These are phyloP conservation scores for Lenwebbia sp. DNA, from an alignment of 345 rosid species.

Conservation along the genomic window DNA sequence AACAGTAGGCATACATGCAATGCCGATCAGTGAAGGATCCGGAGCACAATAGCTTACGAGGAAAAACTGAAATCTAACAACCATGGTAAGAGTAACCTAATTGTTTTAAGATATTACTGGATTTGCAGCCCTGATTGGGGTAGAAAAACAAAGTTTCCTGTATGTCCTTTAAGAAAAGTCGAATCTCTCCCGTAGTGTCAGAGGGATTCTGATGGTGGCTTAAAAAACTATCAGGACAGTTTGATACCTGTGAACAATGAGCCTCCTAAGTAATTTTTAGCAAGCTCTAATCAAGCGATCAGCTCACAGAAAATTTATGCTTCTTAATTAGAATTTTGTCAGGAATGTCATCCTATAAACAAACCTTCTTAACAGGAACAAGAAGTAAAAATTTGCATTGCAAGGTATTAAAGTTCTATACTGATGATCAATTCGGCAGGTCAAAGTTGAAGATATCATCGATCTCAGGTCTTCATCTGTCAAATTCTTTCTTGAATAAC, in stretches of 20 bases:
- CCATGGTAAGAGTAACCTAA: not conserved
- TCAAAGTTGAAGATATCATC: slow-evolving; percentile 54
- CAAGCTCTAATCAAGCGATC: not conserved
- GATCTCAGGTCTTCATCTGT: slow-evolving; percentile 64
- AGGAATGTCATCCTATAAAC: not conserved
- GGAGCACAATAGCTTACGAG: not conserved
- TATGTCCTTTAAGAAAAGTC: not conserved
- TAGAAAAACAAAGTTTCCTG: not conserved
- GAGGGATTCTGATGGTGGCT: not conserved
- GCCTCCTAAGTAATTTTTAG: not conserved
- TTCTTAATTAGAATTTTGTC: not conserved
- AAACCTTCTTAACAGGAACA: not conserved
- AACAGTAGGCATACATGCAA: not conserved
- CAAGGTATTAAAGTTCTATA: slow-evolving; percentile 11
- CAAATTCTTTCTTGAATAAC: slow-evolving; percentile 64
- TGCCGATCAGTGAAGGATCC: not conserved
- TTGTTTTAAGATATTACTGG: not conserved
- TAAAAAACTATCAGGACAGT: not conserved
- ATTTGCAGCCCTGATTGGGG: not conserved
- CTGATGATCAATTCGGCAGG: slow-evolving; percentile 75
- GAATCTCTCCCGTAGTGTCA: not conserved
- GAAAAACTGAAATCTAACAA: not conserved
- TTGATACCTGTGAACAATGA: not conserved
- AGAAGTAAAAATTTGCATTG: not conserved
- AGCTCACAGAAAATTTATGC: not conserved